Percentiles rank a stretch among this genome's conserved stretches.
Evolutionary conservation across 2,329 filamentous ascomycete genomes (phyloP).

Genomic region (Remersonia thermophila): DNA sequence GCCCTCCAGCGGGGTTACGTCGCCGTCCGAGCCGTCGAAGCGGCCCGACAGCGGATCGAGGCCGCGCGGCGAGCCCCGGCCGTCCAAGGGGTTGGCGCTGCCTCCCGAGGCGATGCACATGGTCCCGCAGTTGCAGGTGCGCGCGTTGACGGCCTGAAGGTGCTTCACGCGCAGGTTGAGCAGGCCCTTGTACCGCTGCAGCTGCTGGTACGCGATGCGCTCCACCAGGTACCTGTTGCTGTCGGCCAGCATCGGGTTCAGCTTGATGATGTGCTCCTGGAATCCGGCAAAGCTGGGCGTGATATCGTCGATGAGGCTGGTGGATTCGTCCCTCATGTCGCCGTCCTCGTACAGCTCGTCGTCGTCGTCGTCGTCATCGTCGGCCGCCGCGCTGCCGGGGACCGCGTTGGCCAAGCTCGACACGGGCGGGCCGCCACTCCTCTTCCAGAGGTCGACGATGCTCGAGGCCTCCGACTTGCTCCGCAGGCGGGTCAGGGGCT

Average conservation of each 20-base stretch:
- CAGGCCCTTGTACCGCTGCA: slow-evolving; percentile 65
- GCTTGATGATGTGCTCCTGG: slow-evolving; percentile 54
- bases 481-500: slow-evolving; percentile 39
- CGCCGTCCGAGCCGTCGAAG: slow-evolving; percentile 44
- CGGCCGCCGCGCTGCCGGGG: slow-evolving; percentile 27
- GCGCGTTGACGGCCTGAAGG: slow-evolving; percentile 39
- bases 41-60: slow-evolving; percentile 42
- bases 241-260: slow-evolving; percentile 58
- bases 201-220: slow-evolving; percentile 70
- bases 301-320: slow-evolving; percentile 52
- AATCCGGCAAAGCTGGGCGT: slow-evolving; percentile 67
- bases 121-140: slow-evolving; percentile 46
- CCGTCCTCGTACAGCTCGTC: slow-evolving; percentile 54
- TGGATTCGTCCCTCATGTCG: slow-evolving; percentile 49
- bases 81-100: slow-evolving; percentile 48
- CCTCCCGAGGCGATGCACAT: slow-evolving; percentile 59
- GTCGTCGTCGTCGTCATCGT: slow-evolving; percentile 37
- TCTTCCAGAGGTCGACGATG: slow-evolving; percentile 39
- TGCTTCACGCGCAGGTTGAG: slow-evolving; percentile 61
- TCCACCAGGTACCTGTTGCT: slow-evolving; percentile 55
- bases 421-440: slow-evolving; percentile 41
- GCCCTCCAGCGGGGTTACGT: slow-evolving; percentile 56
- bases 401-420: slow-evolving; percentile 30
- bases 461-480: slow-evolving; percentile 42
- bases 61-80: slow-evolving; percentile 46